phyloP scores from a whole-genome alignment of 192 early-diverging fungal genomes.

The Coemansia sp. region DNA sequence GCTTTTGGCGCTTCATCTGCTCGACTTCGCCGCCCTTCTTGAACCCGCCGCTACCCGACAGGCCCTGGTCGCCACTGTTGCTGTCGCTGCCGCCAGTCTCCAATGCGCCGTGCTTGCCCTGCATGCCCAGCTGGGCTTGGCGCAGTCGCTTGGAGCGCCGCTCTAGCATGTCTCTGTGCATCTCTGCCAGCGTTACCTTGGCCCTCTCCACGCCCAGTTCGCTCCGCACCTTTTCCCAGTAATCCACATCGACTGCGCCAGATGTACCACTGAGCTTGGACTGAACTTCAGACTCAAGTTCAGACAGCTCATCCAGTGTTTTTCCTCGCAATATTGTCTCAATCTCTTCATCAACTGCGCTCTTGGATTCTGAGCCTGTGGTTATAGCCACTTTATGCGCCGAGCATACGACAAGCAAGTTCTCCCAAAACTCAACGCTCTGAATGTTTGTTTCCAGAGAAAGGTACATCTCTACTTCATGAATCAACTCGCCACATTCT shows the following conservation, averaged over 20 bases:
- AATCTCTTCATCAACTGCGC: constrained; percentile 54
- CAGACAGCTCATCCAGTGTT: constrained; percentile 63
- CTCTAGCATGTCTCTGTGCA: constrained; percentile 74
- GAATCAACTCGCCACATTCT: constrained; percentile 75
- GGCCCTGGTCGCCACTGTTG: constrained; percentile 10
- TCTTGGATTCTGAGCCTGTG: constrained; percentile 4
- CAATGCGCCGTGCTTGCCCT: constrained; percentile 12
- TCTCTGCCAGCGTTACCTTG: constrained; percentile 60
- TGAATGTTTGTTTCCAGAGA: constrained; percentile 73
- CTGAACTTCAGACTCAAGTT: constrained; percentile 74
- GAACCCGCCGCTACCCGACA: no score
- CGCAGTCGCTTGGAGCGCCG: constrained; percentile 71
- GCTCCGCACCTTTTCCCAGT: constrained; percentile 84
- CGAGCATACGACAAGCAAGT: constrained; percentile 77
- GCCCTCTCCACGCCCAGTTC: constrained; percentile 80
- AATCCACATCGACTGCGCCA: constrained; percentile 85
- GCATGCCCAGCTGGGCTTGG: constrained; percentile 53
- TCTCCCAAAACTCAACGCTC: constrained; percentile 81
- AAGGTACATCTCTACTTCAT: constrained; percentile 88
- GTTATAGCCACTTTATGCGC: constrained; percentile 52
- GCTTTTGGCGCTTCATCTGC: constrained; percentile 50
- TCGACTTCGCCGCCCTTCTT: constrained; percentile 47
- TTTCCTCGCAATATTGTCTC: constrained; percentile 67
- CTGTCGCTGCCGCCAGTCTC: constrained; percentile 45
- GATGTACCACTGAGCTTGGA: constrained; percentile 58